phyloP scores from a whole-genome alignment of 2,329 filamentous ascomycete genomes.

The Talaromyces rugulosus region DNA sequence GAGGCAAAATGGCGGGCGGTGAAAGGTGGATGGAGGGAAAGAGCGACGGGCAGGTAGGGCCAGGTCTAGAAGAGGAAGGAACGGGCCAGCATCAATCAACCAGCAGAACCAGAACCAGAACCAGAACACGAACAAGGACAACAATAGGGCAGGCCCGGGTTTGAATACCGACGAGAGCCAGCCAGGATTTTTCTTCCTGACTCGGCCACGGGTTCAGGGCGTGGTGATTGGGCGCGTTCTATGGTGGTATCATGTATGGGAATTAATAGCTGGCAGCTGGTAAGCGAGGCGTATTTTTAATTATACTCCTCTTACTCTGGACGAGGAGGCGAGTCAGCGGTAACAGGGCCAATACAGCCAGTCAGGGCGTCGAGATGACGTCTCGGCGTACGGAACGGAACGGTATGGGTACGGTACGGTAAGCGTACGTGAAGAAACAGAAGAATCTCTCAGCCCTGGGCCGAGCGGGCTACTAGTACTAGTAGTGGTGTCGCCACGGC shows the following conservation, averaged over 20 bases:
- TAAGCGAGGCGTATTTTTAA: neutral
- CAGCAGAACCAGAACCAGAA: no score
- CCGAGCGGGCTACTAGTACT: no score
- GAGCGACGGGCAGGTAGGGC: neutral
- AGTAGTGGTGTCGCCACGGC: neutral
- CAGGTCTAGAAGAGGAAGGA: conserved; percentile 5
- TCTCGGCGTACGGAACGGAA: neutral
- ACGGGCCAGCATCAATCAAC: neutral
- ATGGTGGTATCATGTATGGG: neutral
- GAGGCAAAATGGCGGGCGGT: neutral
- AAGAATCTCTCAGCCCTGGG: neutral
- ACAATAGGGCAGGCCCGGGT: neutral
- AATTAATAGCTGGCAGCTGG: neutral
- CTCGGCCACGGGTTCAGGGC: neutral
- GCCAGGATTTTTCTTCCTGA: neutral
- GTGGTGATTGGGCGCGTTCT: neutral
- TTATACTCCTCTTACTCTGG: neutral
- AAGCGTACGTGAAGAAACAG: neutral
- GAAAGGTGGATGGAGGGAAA: neutral
- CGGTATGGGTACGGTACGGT: neutral
- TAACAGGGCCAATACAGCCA: neutral
- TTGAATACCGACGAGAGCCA: neutral
- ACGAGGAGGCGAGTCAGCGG: neutral
- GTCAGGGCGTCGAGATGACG: neutral
- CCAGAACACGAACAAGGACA: neutral